Evolutionary conservation across 176 grass and related monocot genomes (phyloP).

Genomic region (Carex scoparia): DNA sequence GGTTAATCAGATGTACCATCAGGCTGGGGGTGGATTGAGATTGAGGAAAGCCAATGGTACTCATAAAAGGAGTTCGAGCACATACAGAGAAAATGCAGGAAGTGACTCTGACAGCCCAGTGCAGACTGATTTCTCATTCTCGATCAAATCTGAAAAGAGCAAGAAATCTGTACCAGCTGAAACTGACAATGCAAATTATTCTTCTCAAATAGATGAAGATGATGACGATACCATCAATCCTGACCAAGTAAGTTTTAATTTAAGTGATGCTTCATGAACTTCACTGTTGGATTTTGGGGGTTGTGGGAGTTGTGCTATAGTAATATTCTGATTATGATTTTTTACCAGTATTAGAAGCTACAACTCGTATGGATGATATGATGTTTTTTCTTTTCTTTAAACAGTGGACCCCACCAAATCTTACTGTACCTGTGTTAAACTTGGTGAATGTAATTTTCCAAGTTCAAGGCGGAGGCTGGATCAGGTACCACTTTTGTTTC

Average conservation of each 20-base stretch:
- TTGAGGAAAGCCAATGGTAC: slow-evolving; percentile 48
- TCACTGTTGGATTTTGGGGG: neutral
- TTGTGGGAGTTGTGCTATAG: neutral
- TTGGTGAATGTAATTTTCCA: slow-evolving; percentile 96
- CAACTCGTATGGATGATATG: neutral
- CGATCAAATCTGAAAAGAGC: slow-evolving; percentile 44
- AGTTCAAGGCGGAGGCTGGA: slow-evolving; percentile 95
- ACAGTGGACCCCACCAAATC: slow-evolving; percentile 92
- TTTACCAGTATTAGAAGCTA: slow-evolving; percentile 14
- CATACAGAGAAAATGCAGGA: slow-evolving; percentile 47
- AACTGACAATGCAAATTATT: slow-evolving; percentile 32
- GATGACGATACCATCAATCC: slow-evolving; percentile 40
- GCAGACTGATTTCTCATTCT: slow-evolving; percentile 45
- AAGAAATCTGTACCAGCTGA: slow-evolving; percentile 34
- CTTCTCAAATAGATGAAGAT: slow-evolving; percentile 48
- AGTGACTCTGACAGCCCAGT: slow-evolving; percentile 51
- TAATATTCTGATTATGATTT: neutral
- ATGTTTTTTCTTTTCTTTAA: slow-evolving; percentile 24
- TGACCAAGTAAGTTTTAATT: slow-evolving; percentile 52
- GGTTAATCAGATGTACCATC: slow-evolving; percentile 27
- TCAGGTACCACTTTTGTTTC: slow-evolving; percentile 40
- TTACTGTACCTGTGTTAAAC: slow-evolving; percentile 87
- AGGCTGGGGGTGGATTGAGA: slow-evolving; percentile 53
- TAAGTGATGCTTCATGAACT: slow-evolving; percentile 6
- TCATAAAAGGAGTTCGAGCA: slow-evolving; percentile 28